Evolutionary conservation across 2,329 filamentous ascomycete genomes (phyloP).

Genomic region (Apiospora koreana): DNA sequence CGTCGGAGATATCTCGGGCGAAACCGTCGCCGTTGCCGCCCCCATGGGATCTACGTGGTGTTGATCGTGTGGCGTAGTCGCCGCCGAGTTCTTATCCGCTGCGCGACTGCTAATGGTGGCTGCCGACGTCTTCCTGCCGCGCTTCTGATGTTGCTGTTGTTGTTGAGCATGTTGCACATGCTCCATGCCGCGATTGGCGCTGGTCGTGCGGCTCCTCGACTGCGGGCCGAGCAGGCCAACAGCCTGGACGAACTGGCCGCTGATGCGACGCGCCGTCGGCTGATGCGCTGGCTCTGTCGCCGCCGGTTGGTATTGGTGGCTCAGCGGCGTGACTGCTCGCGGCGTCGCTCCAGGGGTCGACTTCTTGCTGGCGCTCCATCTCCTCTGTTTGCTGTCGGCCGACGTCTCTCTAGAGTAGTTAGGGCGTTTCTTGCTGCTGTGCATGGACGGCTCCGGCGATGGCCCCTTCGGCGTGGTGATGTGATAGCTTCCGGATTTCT

Average conservation of each 20-base stretch:
- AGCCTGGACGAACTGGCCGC: neutral
- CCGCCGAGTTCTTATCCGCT: neutral
- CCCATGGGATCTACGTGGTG: neutral
- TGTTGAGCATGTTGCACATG: neutral
- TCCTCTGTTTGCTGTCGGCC: neutral
- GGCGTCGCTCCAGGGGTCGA: neutral
- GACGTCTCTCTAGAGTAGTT: neutral
- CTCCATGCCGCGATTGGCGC: neutral
- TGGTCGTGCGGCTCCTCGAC: neutral
- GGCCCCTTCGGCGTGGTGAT: neutral
- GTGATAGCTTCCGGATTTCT: neutral
- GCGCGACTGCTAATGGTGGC: neutral
- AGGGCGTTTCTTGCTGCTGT: too few relatives aligned
- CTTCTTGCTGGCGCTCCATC: neutral
- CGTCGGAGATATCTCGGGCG: slow-evolving; percentile 2
- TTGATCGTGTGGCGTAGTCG: neutral
- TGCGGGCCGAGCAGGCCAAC: neutral
- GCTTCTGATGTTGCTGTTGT: neutral
- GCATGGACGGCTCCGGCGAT: neutral
- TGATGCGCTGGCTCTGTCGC: neutral
- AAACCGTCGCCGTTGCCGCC: neutral
- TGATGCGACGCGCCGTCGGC: neutral
- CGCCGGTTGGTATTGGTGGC: too few relatives aligned
- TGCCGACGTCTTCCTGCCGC: neutral
- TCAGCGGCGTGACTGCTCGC: neutral